phyloP scores from a whole-genome alignment of 352 stramenopile genomes.

The Pythium scleroteichum region DNA sequence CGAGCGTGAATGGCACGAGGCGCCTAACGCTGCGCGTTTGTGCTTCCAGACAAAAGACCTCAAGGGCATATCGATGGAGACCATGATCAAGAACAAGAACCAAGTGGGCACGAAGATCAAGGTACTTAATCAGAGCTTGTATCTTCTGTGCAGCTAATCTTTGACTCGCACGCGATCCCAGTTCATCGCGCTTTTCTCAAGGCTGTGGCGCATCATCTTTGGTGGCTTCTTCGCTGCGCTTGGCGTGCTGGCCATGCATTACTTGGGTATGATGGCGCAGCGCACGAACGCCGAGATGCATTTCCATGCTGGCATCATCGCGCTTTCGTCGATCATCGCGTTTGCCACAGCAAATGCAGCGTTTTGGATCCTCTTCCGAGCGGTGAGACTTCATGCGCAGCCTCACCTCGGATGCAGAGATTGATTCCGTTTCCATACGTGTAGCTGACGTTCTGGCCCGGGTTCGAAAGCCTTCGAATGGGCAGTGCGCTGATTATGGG shows the following conservation, averaged over 20 bases:
- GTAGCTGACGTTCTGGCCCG: constrained; percentile 67
- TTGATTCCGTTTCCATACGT: not conserved
- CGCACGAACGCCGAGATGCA: constrained; percentile 50
- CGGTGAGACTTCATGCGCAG: constrained; percentile 23
- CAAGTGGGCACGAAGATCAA: constrained; percentile 57
- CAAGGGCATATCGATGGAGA: constrained; percentile 44
- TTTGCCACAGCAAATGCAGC: constrained; percentile 62
- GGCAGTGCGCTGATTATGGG: constrained; percentile 71
- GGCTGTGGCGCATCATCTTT: constrained; percentile 47
- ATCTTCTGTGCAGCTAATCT: too few species aligned
- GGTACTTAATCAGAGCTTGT: constrained; percentile 1
- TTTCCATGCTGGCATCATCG: constrained; percentile 43
- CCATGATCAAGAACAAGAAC: constrained; percentile 43
- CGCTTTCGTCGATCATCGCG: constrained; percentile 51
- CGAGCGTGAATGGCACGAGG: too few species aligned
- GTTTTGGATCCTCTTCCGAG: constrained; percentile 76
- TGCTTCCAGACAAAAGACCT: constrained; percentile 36
- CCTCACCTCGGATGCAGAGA: not conserved
- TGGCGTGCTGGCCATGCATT: constrained; percentile 51
- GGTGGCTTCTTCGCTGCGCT: constrained; percentile 56
- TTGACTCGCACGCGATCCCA: not conserved
- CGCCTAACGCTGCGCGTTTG: not conserved
- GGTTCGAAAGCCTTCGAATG: constrained; percentile 52
- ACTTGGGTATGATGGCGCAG: constrained; percentile 69
- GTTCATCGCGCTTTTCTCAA: constrained; percentile 60